Percentiles rank a stretch among this genome's conserved stretches.
phyloP scores from a whole-genome alignment of 2,329 filamentous ascomycete genomes.

The Fusarium chaquense region DNA sequence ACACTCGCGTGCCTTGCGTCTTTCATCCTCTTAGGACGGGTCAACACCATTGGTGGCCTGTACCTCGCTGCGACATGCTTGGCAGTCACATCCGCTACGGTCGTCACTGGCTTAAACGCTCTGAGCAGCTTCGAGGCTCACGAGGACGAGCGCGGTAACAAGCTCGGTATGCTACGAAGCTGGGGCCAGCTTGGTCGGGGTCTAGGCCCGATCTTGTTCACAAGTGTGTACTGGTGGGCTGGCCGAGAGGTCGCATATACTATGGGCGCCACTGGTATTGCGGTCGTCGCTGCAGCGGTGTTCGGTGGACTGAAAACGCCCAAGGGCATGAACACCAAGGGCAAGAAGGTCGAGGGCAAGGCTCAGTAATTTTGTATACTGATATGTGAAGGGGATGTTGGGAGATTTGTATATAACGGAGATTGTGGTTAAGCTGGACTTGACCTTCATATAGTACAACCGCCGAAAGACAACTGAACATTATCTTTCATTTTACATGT shows the following conservation, averaged over 20 bases:
- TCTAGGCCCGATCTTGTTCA: conserved; percentile 89
- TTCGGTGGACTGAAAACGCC: conserved; percentile 79
- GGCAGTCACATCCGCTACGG: conserved; percentile 91
- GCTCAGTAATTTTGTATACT: conserved; percentile 21
- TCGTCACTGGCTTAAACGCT: conserved; percentile 93
- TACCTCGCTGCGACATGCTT: conserved; percentile 87
- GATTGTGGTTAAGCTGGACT: conserved; percentile 34
- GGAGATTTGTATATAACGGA: conserved; percentile 2
- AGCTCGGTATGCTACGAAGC: conserved; percentile 83
- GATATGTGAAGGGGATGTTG: not conserved
- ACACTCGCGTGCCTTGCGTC: conserved; percentile 81
- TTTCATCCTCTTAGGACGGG: conserved; percentile 81
- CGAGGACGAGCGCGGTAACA: conserved; percentile 83
- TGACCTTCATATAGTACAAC: conserved; percentile 11
- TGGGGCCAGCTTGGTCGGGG: conserved; percentile 90
- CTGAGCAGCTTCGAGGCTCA: conserved; percentile 90
- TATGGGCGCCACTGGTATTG: conserved; percentile 83
- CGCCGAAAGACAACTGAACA: conserved; percentile 1
- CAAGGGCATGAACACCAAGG: conserved; percentile 38
- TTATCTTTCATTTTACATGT: not conserved
- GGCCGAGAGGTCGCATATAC: conserved; percentile 87
- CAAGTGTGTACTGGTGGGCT: conserved; percentile 98
- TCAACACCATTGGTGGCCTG: conserved; percentile 75
- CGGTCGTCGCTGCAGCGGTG: conserved; percentile 76
- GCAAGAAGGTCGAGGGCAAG: conserved; percentile 38